Evolutionary conservation across 352 stramenopile genomes (phyloP), one percentile per base, ranked within the genome.

Genomic region (Phytophthora nicotianae): DNA sequence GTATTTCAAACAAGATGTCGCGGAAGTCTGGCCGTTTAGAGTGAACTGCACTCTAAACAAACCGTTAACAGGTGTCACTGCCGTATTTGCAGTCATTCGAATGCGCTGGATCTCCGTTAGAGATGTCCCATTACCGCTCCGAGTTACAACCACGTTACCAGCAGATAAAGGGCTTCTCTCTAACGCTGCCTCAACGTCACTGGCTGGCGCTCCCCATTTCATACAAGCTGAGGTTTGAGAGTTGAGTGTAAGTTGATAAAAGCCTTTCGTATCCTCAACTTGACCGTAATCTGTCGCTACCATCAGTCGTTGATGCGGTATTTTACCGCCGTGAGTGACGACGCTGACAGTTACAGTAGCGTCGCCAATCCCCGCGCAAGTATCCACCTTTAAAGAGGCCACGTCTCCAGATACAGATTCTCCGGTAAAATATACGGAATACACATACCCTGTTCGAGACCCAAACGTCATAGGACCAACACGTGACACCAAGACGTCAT

Each of bases 371-470:
- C 59, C 20, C 20, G 63, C 57, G 19, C 80, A 91, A 50, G 23
- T 21, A 0, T 40, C 57, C 3, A 37, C 66, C 11, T 51, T 29
- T 3, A 95, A 62, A 0, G 45, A 58, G 0, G 83, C 70, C 5
- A 98, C 80, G 66, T 99, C 83, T 2, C 95, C 93, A 16, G 88
- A 37, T 8, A 98, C 77, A 2, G 65, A 64, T 5, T 75, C 63
- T 17, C 96, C 96, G 17, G 87, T 49, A 50, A 98, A 99, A 67
- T 98, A 98, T 20, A 99, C 73, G 13, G 81, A 91, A 62, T 97
- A 98, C 0, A 96, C 72, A 58, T 98, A 98, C 0, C 76, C 79
- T 27, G 62, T 90, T 1, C 71, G 58, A 17, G 43, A 17, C 26
- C 77, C 65, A 0, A 53, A 74, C 4, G 51, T 71, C 0, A 81